These are phyloP conservation scores for Camptophora hylomeconis DNA, from an alignment of 2,329 filamentous ascomycete species.

Conservation along the genomic window DNA sequence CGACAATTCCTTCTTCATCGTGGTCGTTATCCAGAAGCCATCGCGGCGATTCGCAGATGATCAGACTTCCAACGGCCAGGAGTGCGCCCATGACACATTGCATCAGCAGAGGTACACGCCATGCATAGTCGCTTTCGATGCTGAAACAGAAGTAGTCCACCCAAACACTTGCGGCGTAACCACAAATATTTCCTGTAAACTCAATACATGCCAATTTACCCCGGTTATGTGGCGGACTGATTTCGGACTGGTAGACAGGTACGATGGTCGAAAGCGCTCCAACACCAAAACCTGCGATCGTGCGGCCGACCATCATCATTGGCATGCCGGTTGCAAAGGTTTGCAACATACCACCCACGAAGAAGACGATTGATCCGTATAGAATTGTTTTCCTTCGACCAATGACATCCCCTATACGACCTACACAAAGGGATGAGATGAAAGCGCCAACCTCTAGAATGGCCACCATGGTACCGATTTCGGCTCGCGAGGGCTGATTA, in stretches of 20 bases:
- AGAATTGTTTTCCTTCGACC: constrained; percentile 82
- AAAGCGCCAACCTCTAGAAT: constrained; percentile 92
- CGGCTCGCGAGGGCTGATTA: constrained; percentile 68
- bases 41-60: constrained; percentile 93
- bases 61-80: constrained; percentile 69
- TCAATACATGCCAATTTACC: constrained; percentile 95
- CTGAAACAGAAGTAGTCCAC: constrained; percentile 95
- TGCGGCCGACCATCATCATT: constrained; percentile 75
- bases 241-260: constrained; percentile 87
- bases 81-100: constrained; percentile 90
- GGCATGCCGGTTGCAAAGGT: constrained; percentile 68
- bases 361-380: constrained; percentile 83
- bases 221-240: constrained; percentile 89
- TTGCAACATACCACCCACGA: constrained; percentile 72
- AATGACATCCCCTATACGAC: constrained; percentile 80
- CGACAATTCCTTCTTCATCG: constrained; percentile 94
- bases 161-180: constrained; percentile 94
- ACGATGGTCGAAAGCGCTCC: constrained; percentile 86
- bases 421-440: constrained; percentile 74
- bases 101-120: constrained; percentile 80
- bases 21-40: constrained; percentile 97
- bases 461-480: constrained; percentile 94
- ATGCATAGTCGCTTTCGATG: constrained; percentile 73
- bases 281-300: constrained; percentile 74
- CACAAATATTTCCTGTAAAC: constrained; percentile 92